Evolutionary conservation across 768 basidiomycete species (phyloP).

Genomic region (Hericium rajendrae): DNA sequence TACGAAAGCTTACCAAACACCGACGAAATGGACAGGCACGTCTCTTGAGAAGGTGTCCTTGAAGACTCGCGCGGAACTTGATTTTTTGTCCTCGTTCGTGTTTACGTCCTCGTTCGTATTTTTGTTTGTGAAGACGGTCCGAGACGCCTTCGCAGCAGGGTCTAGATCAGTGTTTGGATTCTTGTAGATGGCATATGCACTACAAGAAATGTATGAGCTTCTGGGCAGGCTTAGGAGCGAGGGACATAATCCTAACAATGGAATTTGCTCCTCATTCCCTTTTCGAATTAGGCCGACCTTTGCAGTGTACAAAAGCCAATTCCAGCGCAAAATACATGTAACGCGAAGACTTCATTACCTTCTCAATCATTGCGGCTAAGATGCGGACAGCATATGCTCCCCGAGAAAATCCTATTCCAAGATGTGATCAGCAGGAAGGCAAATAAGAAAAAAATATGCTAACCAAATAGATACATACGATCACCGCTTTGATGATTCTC

Average conservation of each 20-base stretch:
- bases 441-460: background rate
- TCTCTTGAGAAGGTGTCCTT: background rate
- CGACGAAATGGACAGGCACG: slow-evolving; percentile 32
- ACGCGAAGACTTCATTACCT: slow-evolving; percentile 14
- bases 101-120: too few relatives aligned
- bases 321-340: too few relatives aligned
- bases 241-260: slow-evolving; percentile 20
- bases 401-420: slow-evolving; percentile 31
- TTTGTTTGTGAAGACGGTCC: too few relatives aligned
- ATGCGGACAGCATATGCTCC: slow-evolving; percentile 36
- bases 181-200: background rate
- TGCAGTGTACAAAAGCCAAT: too few relatives aligned
- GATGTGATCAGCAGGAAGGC: background rate
- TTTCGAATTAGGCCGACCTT: slow-evolving; percentile 34
- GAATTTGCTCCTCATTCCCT: slow-evolving; percentile 31
- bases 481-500: slow-evolving; percentile 29
- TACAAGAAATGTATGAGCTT: background rate
- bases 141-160: too few relatives aligned
- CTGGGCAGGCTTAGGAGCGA: background rate
- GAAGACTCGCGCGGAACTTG: too few relatives aligned
- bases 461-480: slow-evolving; percentile 33
- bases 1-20: slow-evolving; percentile 28
- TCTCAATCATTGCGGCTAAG: slow-evolving; percentile 34
- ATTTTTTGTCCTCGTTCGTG: too few relatives aligned
- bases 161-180: too few relatives aligned